These are phyloP conservation scores for Cryptococcus amylolentus DNA, from an alignment of 1,284 basidiomycete genomes.

Conservation along the genomic window DNA sequence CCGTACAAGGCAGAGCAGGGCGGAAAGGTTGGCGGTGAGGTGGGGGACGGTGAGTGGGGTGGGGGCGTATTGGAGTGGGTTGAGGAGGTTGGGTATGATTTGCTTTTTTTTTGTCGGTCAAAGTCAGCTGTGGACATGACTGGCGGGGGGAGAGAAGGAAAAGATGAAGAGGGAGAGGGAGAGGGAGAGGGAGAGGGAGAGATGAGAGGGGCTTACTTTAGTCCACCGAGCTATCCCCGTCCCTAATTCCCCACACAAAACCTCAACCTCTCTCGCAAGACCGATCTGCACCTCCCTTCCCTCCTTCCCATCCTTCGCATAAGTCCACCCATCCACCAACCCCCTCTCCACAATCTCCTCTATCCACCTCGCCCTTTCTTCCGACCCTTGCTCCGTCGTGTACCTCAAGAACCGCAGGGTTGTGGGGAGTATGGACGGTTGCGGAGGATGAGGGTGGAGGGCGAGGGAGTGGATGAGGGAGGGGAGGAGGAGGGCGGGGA, in stretches of 20 bases:
- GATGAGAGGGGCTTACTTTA: slow-evolving; percentile 28
- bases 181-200: neutral
- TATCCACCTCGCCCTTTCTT: slow-evolving; percentile 28
- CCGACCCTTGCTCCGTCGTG: slow-evolving; percentile 9
- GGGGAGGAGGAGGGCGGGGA: slow-evolving; percentile 39
- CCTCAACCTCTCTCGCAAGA: slow-evolving; percentile 34
- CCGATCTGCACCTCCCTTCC: slow-evolving; percentile 30
- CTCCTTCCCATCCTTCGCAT: slow-evolving; percentile 37
- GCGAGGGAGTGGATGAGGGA: slow-evolving; percentile 43
- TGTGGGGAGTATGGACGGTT: slow-evolving; percentile 28
- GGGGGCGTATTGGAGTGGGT: slow-evolving; percentile 40
- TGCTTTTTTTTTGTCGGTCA: slow-evolving; percentile 11
- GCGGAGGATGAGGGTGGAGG: slow-evolving; percentile 37
- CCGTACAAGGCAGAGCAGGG: slow-evolving; percentile 28
- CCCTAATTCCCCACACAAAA: slow-evolving; percentile 31
- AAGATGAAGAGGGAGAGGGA: neutral
- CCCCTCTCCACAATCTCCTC: slow-evolving; percentile 42
- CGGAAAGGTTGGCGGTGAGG: slow-evolving; percentile 38
- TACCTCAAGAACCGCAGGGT: slow-evolving; percentile 18
- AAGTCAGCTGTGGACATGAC: neutral
- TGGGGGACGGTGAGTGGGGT: slow-evolving; percentile 29
- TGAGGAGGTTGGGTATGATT: slow-evolving; percentile 42
- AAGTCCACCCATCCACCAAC: slow-evolving; percentile 39
- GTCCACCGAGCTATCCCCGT: slow-evolving; percentile 43
- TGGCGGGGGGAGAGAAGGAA: neutral